Base-by-base conservation (phyloP, 352 stramenopile genomes). In the Phytophthora constricta region DNA sequence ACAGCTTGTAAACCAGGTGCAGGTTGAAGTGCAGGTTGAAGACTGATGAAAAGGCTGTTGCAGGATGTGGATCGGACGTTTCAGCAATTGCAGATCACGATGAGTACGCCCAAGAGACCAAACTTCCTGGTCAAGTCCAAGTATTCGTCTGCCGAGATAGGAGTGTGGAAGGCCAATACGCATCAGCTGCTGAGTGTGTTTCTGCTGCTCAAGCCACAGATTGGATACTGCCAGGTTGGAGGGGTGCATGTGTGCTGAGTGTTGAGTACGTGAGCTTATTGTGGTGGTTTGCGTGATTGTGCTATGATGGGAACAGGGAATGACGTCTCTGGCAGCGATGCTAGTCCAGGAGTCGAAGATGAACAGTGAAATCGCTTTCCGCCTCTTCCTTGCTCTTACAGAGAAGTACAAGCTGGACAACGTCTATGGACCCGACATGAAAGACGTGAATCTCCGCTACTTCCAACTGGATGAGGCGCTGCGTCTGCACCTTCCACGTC, bases 61-160 rank as follows among this genome's bases (percentile, higher is more conserved):
- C 41, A 86, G 77, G 77, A 86, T 49, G 59, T 82, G 22, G 75
- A 84, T 11, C 77, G 77, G 27, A 82, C 75, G 28, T 86, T 86
- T 43, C 68, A 82, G 43, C 68, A 78, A 28, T 43, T 84, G 17
- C 74, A 83, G 41, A 62, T 49, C 23, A 46, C 51, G 33, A 49
- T 77, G 25, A 41, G 46, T 7, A 77, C 47, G 23, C 50, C 56
- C 17, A 82, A 68, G 37, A 49, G 60, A 10, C 23, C 31, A 4
- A 70, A 55, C 13, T 66, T 78, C 20, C 22, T 54, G 22, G 39
- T 43, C 14, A 81, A 86, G 42, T 37, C 62, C 2, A 55, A 62
- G 34, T 70, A 74, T 27, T 80, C 74, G 9, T 41, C 58, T n/a
- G 54, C 58, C 9, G 74, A 83, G 25, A 71, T 82, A 10, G 61